Evolutionary conservation across 1,284 basidiomycete genomes (phyloP), one percentile per base, ranked within the genome.

Genomic region (Cutaneotrichosporon sp.): DNA sequence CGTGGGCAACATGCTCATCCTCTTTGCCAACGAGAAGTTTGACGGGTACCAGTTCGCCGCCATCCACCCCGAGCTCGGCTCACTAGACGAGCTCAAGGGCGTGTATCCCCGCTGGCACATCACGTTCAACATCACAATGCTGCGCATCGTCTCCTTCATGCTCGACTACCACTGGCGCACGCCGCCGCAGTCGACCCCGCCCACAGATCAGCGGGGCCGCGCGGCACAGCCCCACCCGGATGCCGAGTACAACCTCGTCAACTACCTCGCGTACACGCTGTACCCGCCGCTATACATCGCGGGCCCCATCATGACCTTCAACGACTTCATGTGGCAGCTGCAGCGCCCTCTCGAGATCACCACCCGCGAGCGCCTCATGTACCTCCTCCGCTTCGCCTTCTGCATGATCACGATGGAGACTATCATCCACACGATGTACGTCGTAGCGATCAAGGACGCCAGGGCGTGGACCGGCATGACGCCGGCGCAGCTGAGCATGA

Each of bases 221-320:
- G 79, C 81, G 4, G 72, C 73, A 7, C 79, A 79, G 0, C 72
- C 82, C 3, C 84, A 87, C 56, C 58, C 82, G 3, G 69, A 81
- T 18, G 80, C 82, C 5, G 76, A 82, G 34, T 92, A 90, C 74
- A 70, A 69, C 5, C 84, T 86, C 61, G 43, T 69, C 22, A 85
- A 87, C 68, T 91, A 87, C 72, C 60, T 91, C 24, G 82, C 87
- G 20, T 98, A 98, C 72, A 83, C 84, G 24, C 80, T 95, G 8
- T 99, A 99, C 72, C 88, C 95, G 0, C 95, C 95, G 0, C 81
- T 99, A 13, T 99, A 97, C 77, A 90, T 99, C 58, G 95, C 92
- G 1, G 95, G 97, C 0, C 95, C 97, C 0, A 95, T 99, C 69
- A 88, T 98, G 79, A 90, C 93, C 3, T 98, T 94, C 83, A 97